These are phyloP conservation scores for Pichia deserticola DNA, from an alignment of 805 yeast genomes.

Conservation along the genomic window DNA sequence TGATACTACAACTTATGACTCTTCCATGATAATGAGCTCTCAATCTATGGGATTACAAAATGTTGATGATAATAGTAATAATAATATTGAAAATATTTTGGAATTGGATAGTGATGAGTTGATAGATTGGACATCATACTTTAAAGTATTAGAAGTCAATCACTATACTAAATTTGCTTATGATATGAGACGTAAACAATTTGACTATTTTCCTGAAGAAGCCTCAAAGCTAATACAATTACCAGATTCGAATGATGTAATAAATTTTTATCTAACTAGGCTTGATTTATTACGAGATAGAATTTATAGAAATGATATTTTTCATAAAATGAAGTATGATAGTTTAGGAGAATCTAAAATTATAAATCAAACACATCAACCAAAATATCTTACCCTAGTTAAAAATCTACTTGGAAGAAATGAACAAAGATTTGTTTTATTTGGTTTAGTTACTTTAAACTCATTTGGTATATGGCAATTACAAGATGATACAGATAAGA, in stretches of 20 bases:
- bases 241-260: not conserved
- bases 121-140: slow-evolving; percentile 67
- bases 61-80: too few relatives aligned
- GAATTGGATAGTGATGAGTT: not conserved
- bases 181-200: slow-evolving; percentile 56
- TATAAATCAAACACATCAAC: slow-evolving; percentile 4
- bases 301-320: slow-evolving; percentile 57
- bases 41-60: not conserved
- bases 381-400: slow-evolving; percentile 50
- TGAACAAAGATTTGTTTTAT: slow-evolving; percentile 63
- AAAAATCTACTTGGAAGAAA: slow-evolving; percentile 84
- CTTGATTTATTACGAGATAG: slow-evolving; percentile 63
- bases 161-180: slow-evolving; percentile 60
- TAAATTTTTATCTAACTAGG: slow-evolving; percentile 39
- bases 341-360: not conserved
- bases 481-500: slow-evolving; percentile 74
- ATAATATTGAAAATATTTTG: not conserved
- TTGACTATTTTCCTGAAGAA: slow-evolving; percentile 29
- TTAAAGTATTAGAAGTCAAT: slow-evolving; percentile 54
- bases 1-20: slow-evolving; percentile 5
- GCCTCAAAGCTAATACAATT: slow-evolving; percentile 5
- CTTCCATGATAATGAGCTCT: slow-evolving; percentile 1
- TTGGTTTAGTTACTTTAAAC: slow-evolving; percentile 66
- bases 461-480: slow-evolving; percentile 63
- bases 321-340: slow-evolving; percentile 8